A percentile compares a stretch with the other conserved stretches of the same genome.
phyloP scores from a whole-genome alignment of 2,329 filamentous ascomycete genomes.

The Samsoniella hepiali region DNA sequence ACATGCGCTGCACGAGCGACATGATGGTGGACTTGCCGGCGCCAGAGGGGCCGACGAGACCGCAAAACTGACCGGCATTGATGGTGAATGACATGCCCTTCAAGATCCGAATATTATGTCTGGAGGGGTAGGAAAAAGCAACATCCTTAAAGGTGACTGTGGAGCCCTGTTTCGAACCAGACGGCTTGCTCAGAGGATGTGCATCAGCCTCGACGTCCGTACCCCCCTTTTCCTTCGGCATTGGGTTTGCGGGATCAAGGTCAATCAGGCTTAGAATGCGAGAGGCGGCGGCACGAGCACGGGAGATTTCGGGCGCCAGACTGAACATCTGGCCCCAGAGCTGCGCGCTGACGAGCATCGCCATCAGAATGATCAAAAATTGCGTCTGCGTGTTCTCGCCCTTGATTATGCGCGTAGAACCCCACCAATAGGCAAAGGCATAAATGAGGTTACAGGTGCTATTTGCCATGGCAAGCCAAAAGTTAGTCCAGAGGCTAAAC shows the following conservation, averaged over 20 bases:
- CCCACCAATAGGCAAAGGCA: slow-evolving; percentile 78
- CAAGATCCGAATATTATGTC: slow-evolving; percentile 56
- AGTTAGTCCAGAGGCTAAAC: slow-evolving; percentile 50
- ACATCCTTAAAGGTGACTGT: slow-evolving; percentile 57
- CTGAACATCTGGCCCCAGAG: slow-evolving; percentile 73
- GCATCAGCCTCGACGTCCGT: slow-evolving; percentile 40
- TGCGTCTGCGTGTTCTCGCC: slow-evolving; percentile 62
- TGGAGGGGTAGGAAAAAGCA: slow-evolving; percentile 62
- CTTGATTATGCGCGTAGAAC: slow-evolving; percentile 64
- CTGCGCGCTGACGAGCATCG: slow-evolving; percentile 69
- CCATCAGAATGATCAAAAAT: slow-evolving; percentile 72
- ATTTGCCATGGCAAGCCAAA: slow-evolving; percentile 60
- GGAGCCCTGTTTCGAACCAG: slow-evolving; percentile 34
- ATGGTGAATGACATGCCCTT: slow-evolving; percentile 55
- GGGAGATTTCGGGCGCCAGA: slow-evolving; percentile 70
- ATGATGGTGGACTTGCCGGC: slow-evolving; percentile 67
- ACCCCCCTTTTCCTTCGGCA: slow-evolving; percentile 27
- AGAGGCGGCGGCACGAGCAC: slow-evolving; percentile 59
- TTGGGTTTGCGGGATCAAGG: slow-evolving; percentile 30
- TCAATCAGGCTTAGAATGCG: slow-evolving; percentile 53
- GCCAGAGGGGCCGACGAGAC: slow-evolving; percentile 63
- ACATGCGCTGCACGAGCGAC: slow-evolving; percentile 51
- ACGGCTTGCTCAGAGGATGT: slow-evolving; percentile 26
- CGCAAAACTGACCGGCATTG: slow-evolving; percentile 57
- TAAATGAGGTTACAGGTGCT: slow-evolving; percentile 65